These are phyloP conservation scores for Fomitiporia mediterranea DNA, from an alignment of 1,284 basidiomycete genomes.

Conservation along the genomic window DNA sequence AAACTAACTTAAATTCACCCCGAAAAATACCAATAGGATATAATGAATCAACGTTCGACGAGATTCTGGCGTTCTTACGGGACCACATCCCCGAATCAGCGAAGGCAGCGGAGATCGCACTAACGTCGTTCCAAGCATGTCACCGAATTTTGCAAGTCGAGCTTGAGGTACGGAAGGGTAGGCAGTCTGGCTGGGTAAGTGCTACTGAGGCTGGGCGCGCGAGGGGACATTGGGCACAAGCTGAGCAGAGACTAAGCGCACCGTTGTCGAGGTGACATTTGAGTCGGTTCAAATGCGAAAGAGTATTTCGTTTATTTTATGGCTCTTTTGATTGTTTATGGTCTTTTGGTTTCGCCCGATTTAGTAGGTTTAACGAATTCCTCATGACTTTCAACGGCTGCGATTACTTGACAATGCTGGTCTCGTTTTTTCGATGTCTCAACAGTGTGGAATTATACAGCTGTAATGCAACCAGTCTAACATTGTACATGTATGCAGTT, in stretches of 20 bases:
- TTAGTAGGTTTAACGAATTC: too few relatives aligned
- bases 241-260: not conserved
- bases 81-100: constrained; percentile 17
- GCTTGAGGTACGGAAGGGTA: constrained; percentile 9
- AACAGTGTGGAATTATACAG: too few relatives aligned
- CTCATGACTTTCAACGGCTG: too few relatives aligned
- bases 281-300: too few relatives aligned
- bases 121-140: constrained; percentile 14
- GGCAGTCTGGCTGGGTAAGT: constrained; percentile 9
- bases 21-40: not conserved
- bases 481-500: too few relatives aligned
- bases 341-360: too few relatives aligned
- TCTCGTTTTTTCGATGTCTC: too few relatives aligned
- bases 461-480: too few relatives aligned
- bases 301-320: too few relatives aligned
- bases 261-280: too few relatives aligned
- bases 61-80: constrained; percentile 13
- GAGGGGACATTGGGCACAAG: constrained; percentile 1
- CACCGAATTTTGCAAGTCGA: constrained; percentile 14
- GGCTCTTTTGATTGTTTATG: too few relatives aligned
- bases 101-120: constrained; percentile 11
- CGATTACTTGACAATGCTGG: too few relatives aligned
- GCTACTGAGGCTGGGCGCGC: constrained; percentile 7
- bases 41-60: constrained; percentile 15
- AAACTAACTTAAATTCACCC: not conserved